Base-by-base conservation (phyloP, 2,329 filamentous ascomycete species). In the Aureobasidium sp. region DNA sequence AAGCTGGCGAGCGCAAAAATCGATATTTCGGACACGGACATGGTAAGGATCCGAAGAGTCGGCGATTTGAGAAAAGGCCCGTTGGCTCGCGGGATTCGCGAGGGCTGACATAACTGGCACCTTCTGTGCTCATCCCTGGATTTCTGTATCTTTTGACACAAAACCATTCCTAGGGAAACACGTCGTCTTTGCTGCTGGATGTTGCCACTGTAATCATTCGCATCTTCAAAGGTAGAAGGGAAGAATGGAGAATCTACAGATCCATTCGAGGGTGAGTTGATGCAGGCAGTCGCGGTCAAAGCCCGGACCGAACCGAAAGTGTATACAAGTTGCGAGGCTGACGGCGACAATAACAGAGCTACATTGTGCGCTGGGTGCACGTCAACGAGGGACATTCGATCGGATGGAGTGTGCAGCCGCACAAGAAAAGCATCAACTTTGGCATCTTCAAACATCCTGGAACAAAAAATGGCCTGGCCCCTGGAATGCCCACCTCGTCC, bases 371-470 rank as follows among this genome's bases (percentile, higher is more conserved):
- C 71, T 99, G 94, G 93, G 90, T 97, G 68, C 88, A 91, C 72
- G 93, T 97, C 68, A 87, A 91, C 61, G 87, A 91, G 66, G 89
- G 89, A 59, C 88, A 96, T 74, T 96, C 92, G 55, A 91, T 99
- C 69, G 96, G 92, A 16, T 99, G 94, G 94, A 97, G 91, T 71
- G 85, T 99, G 42, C 92, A 97, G 72, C 94, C 94, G 47, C 91
- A 97, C 75, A 97, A 96, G 79, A 97, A 97, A 78, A 97, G 93
- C 63, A 88, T 99, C 75, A 97, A 97, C 77, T 96, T 99, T 74
- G 94, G 92, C 71, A 89, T 99, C 70, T 95, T 99, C 76, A 97
- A 97, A 74, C 94, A 97, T 74, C 93, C 94, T 2, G 91, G 92
- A 67, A 87, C 83, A 62, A 85, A 84, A 63, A 80, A 80, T 66